Conservation (phyloP, 1,284 basidiomycete species). For the Ceratobasidium sp. region DNA sequence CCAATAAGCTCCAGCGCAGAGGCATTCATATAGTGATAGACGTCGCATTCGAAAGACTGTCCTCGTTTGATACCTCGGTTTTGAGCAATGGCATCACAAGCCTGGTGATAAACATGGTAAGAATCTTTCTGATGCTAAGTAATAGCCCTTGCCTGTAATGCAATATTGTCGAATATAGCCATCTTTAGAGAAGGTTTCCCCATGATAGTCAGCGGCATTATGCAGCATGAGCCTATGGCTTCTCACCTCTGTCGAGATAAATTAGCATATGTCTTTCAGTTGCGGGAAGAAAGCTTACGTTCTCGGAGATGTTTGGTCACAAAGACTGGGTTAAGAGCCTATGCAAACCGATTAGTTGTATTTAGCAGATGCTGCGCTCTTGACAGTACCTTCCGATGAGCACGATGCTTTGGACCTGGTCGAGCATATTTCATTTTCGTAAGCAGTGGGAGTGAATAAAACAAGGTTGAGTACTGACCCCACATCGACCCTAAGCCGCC, state of each 20-base stretch:
- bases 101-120: not conserved
- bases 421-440: not conserved
- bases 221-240: not conserved
- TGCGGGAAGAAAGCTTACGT: conserved; percentile 1
- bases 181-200: conserved; percentile 52
- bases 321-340: conserved; percentile 66
- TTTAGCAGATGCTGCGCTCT: not conserved
- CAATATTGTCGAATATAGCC: conserved; percentile 64
- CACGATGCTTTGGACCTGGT: conserved; percentile 11
- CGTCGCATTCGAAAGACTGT: conserved; percentile 18
- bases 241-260: not conserved
- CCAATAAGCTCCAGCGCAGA: conserved; percentile 29
- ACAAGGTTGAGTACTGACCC: not conserved
- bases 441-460: not conserved
- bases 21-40: conserved; percentile 16
- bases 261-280: not conserved
- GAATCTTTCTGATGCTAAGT: not conserved
- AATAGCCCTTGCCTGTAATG: conserved; percentile 58
- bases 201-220: not conserved
- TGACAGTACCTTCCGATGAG: conserved; percentile 21
- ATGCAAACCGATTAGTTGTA: conserved; percentile 57
- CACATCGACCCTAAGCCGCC: conserved; percentile 56
- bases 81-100: not conserved
- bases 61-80: conserved; percentile 1
- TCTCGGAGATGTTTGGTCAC: conserved; percentile 63